phyloP scores from a whole-genome alignment of 257 asterid species.

The Rauvolfia tetraphylla region DNA sequence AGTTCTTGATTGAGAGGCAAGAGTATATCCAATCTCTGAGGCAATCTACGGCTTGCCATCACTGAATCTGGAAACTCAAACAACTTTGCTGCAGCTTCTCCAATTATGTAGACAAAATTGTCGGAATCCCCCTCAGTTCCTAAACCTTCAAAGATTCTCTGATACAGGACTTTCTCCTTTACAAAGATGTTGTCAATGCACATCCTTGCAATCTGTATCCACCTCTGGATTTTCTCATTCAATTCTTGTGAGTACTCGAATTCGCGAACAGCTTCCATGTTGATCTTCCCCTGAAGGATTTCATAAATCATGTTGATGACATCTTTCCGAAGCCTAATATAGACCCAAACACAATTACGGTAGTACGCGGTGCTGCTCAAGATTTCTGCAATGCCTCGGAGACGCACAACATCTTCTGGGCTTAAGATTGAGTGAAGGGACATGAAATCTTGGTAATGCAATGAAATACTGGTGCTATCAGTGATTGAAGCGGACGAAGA shows the following conservation, averaged over 20 bases:
- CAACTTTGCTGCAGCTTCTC: slow-evolving; percentile 63
- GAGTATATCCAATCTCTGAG: slow-evolving; percentile 46
- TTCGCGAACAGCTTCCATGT: slow-evolving; percentile 62
- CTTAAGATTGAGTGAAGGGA: slow-evolving; percentile 3
- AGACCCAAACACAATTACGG: slow-evolving; percentile 67
- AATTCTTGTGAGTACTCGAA: slow-evolving; percentile 52
- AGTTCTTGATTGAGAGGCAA: neutral
- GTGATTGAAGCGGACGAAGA: slow-evolving; percentile 3
- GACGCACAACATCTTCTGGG: slow-evolving; percentile 16
- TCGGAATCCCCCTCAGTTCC: slow-evolving; percentile 36
- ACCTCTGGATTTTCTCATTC: slow-evolving; percentile 67
- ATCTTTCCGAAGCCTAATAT: slow-evolving; percentile 54
- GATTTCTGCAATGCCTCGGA: slow-evolving; percentile 65
- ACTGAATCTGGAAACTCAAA: slow-evolving; percentile 72
- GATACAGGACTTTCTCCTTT: slow-evolving; percentile 60
- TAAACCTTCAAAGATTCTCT: slow-evolving; percentile 60
- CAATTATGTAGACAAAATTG: slow-evolving; percentile 58
- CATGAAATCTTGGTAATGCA: slow-evolving; percentile 5
- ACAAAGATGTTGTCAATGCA: slow-evolving; percentile 63
- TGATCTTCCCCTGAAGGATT: slow-evolving; percentile 49
- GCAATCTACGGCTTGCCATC: slow-evolving; percentile 56
- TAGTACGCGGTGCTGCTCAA: slow-evolving; percentile 53
- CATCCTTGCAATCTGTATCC: slow-evolving; percentile 69
- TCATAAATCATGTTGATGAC: slow-evolving; percentile 51
- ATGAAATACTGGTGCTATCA: slow-evolving; percentile 2